Evolutionary conservation across 2,329 filamentous ascomycete species (phyloP), one percentile per base, ranked within the genome.

Genomic region (Cryoendolithus antarcticus): DNA sequence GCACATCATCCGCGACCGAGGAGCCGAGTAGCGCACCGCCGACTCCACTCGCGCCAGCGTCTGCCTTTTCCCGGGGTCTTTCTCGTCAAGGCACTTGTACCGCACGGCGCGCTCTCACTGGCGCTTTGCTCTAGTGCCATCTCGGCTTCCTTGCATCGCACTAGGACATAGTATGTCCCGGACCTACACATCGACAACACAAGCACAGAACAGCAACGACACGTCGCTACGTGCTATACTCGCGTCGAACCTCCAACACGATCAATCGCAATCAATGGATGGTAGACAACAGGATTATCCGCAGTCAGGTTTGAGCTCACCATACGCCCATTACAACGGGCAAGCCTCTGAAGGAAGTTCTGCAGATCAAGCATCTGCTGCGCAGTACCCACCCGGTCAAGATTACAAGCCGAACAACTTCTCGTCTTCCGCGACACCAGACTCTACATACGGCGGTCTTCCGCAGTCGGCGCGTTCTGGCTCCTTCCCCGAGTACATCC

Each of bases 341-440:
- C 58, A 75, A 66, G 74, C 80, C 72, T 88, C 86, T 86, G 85
- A 93, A 82, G 79, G 74, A 63, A 75, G 80, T 47, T 61, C 74
- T 68, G 77, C 82, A 91, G 88, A 93, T 82, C 84, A 85, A 74
- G 74, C 82, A 67, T 84, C 86, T 83, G 81, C 83, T 82, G 83
- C 82, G 68, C 82, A 89, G 66, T 93, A 93, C 67, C 72, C 82
- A 54, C 77, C 79, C 57, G 81, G 83, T 60, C 80, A 82, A 69
- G 86, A 94, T 69, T 77, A 79, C 58, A 77, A 83, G 62, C 67
- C 79, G 43, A 67, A 71, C 51, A 80, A 74, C 61, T 84, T 86
- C 63, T 80, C 82, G 44, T 72, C 78, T 34, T 43, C 46, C 12
- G 83, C 81, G 53, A 93, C 86, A 47, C 86, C 86, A 43, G 86